Evolutionary conservation across 345 rosid species (phyloP), one percentile per base, ranked within the genome.

Genomic region (Salix viminalis): DNA sequence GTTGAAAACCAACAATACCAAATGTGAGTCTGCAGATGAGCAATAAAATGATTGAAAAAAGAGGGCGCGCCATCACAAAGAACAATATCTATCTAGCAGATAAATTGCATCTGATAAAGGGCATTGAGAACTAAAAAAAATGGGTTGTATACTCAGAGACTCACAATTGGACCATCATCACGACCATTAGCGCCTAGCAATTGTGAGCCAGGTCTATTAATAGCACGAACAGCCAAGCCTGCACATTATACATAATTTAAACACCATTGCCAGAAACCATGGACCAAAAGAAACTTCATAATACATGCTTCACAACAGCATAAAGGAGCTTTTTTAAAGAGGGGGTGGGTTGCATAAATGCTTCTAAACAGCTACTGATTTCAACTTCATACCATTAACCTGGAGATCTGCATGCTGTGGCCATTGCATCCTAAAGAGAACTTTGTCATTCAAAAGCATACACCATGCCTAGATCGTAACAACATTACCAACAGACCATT

Each of bases 391-490:
- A 96, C 99, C 99, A 87, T 96, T 96, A 80, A 94, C 84, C 82
- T 92, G 99, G 75, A 96, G 87, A 78, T 96, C 97, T 69, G 96
- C 88, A 86, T 79, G 85, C 62, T 96, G 97, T 11, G 99, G 99
- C 99, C 99, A 96, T 71, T 94, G 99, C 96, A 96, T 91, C 91
- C 99, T 88, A 77, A 84, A 96, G 50, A 90, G 80, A 75, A 96
- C 99, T 85, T 92, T 94, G 85, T 96, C 98, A 82, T 94, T 96
- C 82, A 96, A 83, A 83, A 96, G 99, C 97, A 96, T 92, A 82
- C 99, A 96, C 99, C 99, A 96, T 23, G 93, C 97, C 98, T 94
- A 60, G 34, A 74, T 37, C n/a, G 42, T 15, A 68, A 42, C 42
- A 77, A 18, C 67, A 79, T 52, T 30, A 67, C 12, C 36, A 81